Evolutionary conservation across 257 asterid species (phyloP), one percentile per base, ranked within the genome.

Genomic region (Paulownia fortunei): DNA sequence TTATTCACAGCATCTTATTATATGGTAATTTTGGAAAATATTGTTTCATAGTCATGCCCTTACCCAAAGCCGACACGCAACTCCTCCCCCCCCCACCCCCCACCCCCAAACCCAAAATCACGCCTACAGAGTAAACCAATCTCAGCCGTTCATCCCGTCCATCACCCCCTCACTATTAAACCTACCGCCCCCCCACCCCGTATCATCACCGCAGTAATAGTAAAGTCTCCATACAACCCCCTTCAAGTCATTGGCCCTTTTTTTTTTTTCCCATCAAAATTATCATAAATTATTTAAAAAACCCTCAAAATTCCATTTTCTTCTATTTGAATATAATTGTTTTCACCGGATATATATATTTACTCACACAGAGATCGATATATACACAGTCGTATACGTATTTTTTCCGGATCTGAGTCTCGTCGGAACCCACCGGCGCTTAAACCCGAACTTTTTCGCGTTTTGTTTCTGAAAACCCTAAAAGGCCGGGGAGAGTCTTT

Each of bases 361-460:
- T 47, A 73, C 66, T 74, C 44, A 13, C 49, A 44, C 26, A 26
- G 24, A 24, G 69, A 80, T 70, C 74, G 84, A 82, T 73, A 87
- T 56, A 79, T 65, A 76, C 79, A 75, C 39, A 65, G 78, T 16
- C 60, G 78, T 83, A 24, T 86, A 84, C 81, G 81, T 85, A 81
- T 82, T 76, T 72, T 61, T 80, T 66, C 86, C 92, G 93, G 97
- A 91, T 91, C 95, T 91, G 97, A 85, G 88, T 27, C 89, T 84
- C 86, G 92, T 82, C 92, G 94, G 94, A 86, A 34, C 80, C 47
- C 85, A 76, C 84, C 89, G 91, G 93, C 78, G 88, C 93, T 87
- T 81, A 87, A 88, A 89, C 97, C 92, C 87, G 86, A 71, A 71
- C 81, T 12, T 58, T 75, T 81, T 73, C 79, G 19, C 49, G 16